A percentile compares a stretch with the other conserved stretches of the same genome.
phyloP scores from a whole-genome alignment of 2,329 filamentous ascomycete species.

The Clonostachys rhizophaga region DNA sequence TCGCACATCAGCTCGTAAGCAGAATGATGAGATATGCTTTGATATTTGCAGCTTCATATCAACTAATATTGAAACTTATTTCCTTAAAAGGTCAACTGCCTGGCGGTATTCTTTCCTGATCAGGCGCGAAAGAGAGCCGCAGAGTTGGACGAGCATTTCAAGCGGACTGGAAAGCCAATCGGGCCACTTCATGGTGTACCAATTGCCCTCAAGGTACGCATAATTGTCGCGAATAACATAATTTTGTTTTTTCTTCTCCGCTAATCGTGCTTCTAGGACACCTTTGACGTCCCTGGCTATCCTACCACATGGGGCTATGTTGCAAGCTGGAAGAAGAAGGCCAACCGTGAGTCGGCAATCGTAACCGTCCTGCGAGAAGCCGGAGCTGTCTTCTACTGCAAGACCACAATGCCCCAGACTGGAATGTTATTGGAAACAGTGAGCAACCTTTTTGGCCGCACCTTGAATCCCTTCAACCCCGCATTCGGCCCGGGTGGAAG shows the following conservation, averaged over 20 bases:
- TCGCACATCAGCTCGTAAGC: constrained; percentile 3
- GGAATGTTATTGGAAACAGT: constrained; percentile 22
- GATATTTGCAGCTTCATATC: too few relatives aligned
- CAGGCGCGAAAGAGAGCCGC: constrained; percentile 37
- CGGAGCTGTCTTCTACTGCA: constrained; percentile 62
- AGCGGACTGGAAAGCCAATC: constrained; percentile 29
- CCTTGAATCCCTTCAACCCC: constrained; percentile 59
- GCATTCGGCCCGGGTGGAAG: constrained; percentile 58
- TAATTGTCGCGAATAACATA: too few relatives aligned
- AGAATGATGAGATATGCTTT: too few relatives aligned
- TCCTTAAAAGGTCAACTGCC: constrained; percentile 19
- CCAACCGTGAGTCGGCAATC: not conserved
- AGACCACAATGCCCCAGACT: constrained; percentile 64
- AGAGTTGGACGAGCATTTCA: constrained; percentile 36
- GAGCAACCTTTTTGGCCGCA: constrained; percentile 60
- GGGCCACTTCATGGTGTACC: constrained; percentile 61
- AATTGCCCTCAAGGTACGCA: constrained; percentile 23
- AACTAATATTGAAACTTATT: too few relatives aligned
- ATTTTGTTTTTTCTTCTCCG: too few relatives aligned
- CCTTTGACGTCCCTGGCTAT: not conserved
- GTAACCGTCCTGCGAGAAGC: constrained; percentile 24
- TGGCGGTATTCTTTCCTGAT: constrained; percentile 45
- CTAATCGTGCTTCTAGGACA: too few relatives aligned
- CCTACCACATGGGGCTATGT: not conserved
- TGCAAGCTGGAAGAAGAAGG: not conserved